Conservation (phyloP, 164 flowering plant species). For the Piper longum region DNA sequence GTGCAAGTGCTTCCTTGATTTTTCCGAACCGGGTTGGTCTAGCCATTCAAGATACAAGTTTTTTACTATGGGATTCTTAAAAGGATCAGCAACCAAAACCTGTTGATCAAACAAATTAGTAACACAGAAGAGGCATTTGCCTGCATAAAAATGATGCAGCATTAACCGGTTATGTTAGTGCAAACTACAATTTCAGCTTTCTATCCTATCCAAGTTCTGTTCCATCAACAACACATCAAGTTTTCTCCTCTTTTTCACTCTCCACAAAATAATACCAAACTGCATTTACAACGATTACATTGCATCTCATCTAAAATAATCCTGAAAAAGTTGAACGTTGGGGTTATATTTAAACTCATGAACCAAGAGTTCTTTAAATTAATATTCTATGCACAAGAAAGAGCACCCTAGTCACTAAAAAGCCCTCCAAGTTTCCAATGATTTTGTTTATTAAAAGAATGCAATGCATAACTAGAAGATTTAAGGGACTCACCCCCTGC, state of each 20-base stretch:
- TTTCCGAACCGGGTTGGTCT: conserved; percentile 73
- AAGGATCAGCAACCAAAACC: conserved; percentile 66
- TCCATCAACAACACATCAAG: background rate
- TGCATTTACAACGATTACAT: too few species aligned
- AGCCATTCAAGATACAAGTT: conserved; percentile 77
- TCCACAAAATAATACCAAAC: too few species aligned
- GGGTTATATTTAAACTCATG: too few species aligned
- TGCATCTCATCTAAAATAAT: too few species aligned
- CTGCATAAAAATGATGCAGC: background rate
- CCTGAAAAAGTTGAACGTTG: too few species aligned
- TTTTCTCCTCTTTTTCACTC: too few species aligned
- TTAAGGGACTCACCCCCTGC: conserved; percentile 46
- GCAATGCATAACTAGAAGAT: background rate
- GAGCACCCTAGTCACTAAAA: background rate
- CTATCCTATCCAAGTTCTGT: background rate
- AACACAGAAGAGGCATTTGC: background rate
- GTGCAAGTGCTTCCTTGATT: conserved; percentile 51
- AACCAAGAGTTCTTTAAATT: too few species aligned
- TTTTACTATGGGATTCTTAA: conserved; percentile 51
- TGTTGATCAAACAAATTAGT: conserved; percentile 8
- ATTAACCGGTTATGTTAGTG: too few species aligned
- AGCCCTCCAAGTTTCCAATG: background rate
- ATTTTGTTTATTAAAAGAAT: background rate
- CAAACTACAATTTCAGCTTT: background rate
- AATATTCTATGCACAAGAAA: too few species aligned